phyloP scores from a whole-genome alignment of 1,284 basidiomycete species.

The Omphalotus olearius region DNA sequence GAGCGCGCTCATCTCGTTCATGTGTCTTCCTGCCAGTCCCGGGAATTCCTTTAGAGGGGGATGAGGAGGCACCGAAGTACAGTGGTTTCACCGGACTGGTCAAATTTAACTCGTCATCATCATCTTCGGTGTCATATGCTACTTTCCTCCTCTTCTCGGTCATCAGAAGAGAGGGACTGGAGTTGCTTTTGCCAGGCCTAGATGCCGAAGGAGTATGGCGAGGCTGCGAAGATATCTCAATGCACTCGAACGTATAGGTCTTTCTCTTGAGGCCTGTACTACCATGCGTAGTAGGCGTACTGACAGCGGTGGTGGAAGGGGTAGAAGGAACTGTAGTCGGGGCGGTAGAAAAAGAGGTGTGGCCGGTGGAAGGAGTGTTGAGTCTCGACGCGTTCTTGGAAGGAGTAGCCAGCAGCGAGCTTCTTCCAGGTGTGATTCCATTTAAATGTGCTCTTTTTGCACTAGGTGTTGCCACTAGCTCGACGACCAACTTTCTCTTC shows the following conservation, averaged over 20 bases:
- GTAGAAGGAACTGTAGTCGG: conserved; percentile 3
- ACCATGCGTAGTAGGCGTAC: conserved; percentile 7
- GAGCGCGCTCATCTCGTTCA: conserved; percentile 7
- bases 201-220: conserved; percentile 44
- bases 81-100: conserved; percentile 1
- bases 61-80: neutral
- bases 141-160: conserved; percentile 45
- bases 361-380: conserved; percentile 13
- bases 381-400: neutral
- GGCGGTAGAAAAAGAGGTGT: conserved; percentile 17
- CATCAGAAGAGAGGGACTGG: conserved; percentile 24
- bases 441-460: too few relatives aligned
- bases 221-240: conserved; percentile 51
- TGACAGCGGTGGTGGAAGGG: conserved; percentile 7
- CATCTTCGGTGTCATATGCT: conserved; percentile 51
- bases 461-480: too few relatives aligned
- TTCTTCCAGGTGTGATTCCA: too few relatives aligned
- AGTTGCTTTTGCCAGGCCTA: conserved; percentile 25
- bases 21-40: conserved; percentile 1
- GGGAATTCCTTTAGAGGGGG: neutral
- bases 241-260: conserved; percentile 48
- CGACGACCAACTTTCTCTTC: too few relatives aligned
- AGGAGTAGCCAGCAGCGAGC: too few relatives aligned
- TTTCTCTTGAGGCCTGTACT: conserved; percentile 28
- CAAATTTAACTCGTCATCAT: conserved; percentile 22